These are phyloP conservation scores for Paecilomyces niveus DNA, from an alignment of 2,329 filamentous ascomycete species.

Conservation along the genomic window DNA sequence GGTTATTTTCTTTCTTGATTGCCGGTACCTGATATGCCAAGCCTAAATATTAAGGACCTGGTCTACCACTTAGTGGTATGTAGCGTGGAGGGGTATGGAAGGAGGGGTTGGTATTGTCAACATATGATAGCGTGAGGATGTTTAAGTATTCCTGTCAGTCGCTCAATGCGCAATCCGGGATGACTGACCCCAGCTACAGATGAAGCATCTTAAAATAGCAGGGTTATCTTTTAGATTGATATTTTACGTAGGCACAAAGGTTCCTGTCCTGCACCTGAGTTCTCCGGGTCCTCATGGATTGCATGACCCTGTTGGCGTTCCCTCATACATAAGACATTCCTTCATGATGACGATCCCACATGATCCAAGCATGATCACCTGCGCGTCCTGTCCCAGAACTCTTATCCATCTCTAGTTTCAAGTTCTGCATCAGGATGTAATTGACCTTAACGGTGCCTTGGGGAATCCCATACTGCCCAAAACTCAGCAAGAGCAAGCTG, in stretches of 20 bases:
- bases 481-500: background rate
- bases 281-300: background rate
- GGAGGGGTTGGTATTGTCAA: too few relatives aligned
- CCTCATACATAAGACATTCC: background rate
- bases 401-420: background rate
- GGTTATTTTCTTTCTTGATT: too few relatives aligned
- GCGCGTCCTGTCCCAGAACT: background rate
- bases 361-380: background rate
- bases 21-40: too few relatives aligned
- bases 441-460: background rate
- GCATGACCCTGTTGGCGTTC: background rate
- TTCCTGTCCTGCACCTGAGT: background rate
- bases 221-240: background rate
- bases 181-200: background rate
- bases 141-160: background rate
- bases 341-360: background rate
- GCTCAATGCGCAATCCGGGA: background rate
- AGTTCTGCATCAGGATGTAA: background rate
- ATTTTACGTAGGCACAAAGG: background rate
- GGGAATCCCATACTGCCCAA: background rate
- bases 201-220: background rate
- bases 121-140: too few relatives aligned
- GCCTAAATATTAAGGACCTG: too few relatives aligned
- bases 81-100: too few relatives aligned
- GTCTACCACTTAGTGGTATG: too few relatives aligned